Conservation (phyloP, 2,329 filamentous ascomycete genomes). For the Paecilomyces variotii region DNA sequence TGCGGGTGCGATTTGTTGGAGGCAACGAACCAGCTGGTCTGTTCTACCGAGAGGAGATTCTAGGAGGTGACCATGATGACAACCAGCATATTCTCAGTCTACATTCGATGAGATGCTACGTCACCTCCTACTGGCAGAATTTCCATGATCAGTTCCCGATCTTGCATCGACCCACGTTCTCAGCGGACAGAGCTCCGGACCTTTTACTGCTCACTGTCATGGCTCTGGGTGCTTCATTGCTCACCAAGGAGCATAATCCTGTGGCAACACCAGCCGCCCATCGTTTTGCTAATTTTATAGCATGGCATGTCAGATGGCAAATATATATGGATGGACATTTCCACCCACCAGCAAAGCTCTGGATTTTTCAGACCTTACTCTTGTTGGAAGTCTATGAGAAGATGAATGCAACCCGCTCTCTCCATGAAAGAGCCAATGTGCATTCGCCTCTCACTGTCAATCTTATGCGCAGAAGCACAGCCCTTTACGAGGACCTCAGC, state of each 20-base stretch:
- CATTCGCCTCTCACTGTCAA: conserved; percentile 94
- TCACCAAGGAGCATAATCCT: conserved; percentile 73
- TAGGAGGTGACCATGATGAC: conserved; percentile 66
- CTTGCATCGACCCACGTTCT: conserved; percentile 88
- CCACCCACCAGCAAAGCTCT: conserved; percentile 87
- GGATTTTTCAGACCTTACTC: conserved; percentile 88
- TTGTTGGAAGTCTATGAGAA: conserved; percentile 93
- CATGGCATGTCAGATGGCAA: conserved; percentile 91
- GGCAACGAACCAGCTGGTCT: conserved; percentile 65
- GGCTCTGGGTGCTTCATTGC: conserved; percentile 80
- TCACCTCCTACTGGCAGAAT: conserved; percentile 87
- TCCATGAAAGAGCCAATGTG: conserved; percentile 92
- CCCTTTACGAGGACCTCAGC: conserved; percentile 78
- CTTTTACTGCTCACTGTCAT: conserved; percentile 84
- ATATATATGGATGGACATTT: conserved; percentile 89
- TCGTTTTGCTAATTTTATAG: conserved; percentile 79
- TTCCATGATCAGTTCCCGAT: conserved; percentile 94
- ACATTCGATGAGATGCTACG: conserved; percentile 93
- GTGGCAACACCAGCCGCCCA: conserved; percentile 66
- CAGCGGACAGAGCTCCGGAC: conserved; percentile 75
- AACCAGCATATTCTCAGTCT: conserved; percentile 63
- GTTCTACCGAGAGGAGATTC: conserved; percentile 65
- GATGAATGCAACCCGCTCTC: conserved; percentile 84
- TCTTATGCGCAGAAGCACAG: conserved; percentile 86
- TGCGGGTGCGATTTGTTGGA: conserved; percentile 62